Percentiles rank a stretch among this genome's conserved stretches.
phyloP scores from a whole-genome alignment of 2,329 filamentous ascomycete species.

The Stagonosporopsis chrysanthemi region DNA sequence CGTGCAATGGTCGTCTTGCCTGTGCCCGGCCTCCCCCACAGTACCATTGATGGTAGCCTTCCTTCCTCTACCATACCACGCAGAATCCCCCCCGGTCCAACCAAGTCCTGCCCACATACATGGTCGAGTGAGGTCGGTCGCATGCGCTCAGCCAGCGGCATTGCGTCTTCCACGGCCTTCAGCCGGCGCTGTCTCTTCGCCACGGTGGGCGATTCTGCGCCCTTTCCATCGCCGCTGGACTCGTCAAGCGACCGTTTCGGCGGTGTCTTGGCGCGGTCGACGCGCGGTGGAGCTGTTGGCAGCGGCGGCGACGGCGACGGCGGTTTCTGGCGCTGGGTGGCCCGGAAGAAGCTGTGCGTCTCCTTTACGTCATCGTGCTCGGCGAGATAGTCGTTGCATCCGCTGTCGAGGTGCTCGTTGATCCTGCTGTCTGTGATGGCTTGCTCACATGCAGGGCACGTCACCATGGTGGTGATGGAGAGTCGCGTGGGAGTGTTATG shows the following conservation, averaged over 20 bases:
- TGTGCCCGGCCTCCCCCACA: slow-evolving; percentile 85
- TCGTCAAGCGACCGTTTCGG: slow-evolving; percentile 41
- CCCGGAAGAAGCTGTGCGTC: slow-evolving; percentile 62
- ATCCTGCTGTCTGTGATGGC: slow-evolving; percentile 76
- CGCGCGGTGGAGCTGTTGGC: slow-evolving; percentile 18
- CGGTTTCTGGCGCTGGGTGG: slow-evolving; percentile 52
- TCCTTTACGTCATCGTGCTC: slow-evolving; percentile 53
- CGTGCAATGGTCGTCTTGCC: slow-evolving; percentile 93
- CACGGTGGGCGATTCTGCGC: slow-evolving; percentile 27
- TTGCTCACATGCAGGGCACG: slow-evolving; percentile 83
- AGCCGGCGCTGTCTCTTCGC: slow-evolving; percentile 64
- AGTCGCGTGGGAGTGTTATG: slow-evolving; percentile 19
- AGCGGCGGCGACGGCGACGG: slow-evolving; percentile 30
- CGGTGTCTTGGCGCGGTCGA: slow-evolving; percentile 37
- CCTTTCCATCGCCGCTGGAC: slow-evolving; percentile 19
- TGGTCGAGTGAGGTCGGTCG: slow-evolving; percentile 83
- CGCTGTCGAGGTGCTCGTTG: slow-evolving; percentile 89
- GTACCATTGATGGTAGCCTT: slow-evolving; percentile 89
- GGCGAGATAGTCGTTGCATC: slow-evolving; percentile 73
- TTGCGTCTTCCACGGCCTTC: slow-evolving; percentile 69
- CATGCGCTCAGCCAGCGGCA: slow-evolving; percentile 93
- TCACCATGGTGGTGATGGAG: slow-evolving; percentile 60
- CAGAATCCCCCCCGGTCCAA: slow-evolving; percentile 83
- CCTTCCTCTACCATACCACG: slow-evolving; percentile 85
- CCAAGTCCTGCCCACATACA: slow-evolving; percentile 89